phyloP scores from a whole-genome alignment of 495 filamentous ascomycete species.

The Clohesyomyces aquaticus region DNA sequence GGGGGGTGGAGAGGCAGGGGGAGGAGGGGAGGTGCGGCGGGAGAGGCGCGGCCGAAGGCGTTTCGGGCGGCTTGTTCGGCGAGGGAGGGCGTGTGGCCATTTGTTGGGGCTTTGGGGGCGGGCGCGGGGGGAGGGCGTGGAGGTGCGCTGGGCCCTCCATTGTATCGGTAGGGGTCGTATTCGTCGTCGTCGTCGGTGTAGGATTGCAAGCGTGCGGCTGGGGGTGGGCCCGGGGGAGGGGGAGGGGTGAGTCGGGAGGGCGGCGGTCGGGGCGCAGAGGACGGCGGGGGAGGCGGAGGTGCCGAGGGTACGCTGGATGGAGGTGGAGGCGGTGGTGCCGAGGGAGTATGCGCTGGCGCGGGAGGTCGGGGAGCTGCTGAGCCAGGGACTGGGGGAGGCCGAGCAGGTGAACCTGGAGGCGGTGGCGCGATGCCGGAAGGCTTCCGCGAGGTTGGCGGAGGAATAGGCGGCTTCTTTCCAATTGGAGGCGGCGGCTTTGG shows the following conservation, averaged over 20 bases:
- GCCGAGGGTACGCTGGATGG: slow-evolving; percentile 79
- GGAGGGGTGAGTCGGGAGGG: slow-evolving; percentile 24
- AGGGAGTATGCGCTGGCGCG: slow-evolving; percentile 58
- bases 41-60: slow-evolving; percentile 44
- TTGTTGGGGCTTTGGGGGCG: slow-evolving; percentile 38
- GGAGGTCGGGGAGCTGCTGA: slow-evolving; percentile 54
- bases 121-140: slow-evolving; percentile 32
- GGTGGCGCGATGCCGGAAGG: slow-evolving; percentile 50
- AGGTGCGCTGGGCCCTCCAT: no score
- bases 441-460: slow-evolving; percentile 61
- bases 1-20: slow-evolving; percentile 37
- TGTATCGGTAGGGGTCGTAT: slow-evolving; percentile 30
- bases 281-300: slow-evolving; percentile 57
- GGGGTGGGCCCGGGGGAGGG: slow-evolving; percentile 37
- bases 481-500: slow-evolving; percentile 51
- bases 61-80: slow-evolving; percentile 48
- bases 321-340: slow-evolving; percentile 75
- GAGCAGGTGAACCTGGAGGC: slow-evolving; percentile 41
- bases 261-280: slow-evolving; percentile 30
- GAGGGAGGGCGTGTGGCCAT: slow-evolving; percentile 40
- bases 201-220: slow-evolving; percentile 33
- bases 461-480: slow-evolving; percentile 52
- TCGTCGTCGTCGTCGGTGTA: slow-evolving; percentile 30
- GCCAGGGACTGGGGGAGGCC: slow-evolving; percentile 52
- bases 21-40: slow-evolving; percentile 40